Evolutionary conservation across 331 rosid species (phyloP), one percentile per base, ranked within the genome.

Genomic region (Telfairia occidentalis): DNA sequence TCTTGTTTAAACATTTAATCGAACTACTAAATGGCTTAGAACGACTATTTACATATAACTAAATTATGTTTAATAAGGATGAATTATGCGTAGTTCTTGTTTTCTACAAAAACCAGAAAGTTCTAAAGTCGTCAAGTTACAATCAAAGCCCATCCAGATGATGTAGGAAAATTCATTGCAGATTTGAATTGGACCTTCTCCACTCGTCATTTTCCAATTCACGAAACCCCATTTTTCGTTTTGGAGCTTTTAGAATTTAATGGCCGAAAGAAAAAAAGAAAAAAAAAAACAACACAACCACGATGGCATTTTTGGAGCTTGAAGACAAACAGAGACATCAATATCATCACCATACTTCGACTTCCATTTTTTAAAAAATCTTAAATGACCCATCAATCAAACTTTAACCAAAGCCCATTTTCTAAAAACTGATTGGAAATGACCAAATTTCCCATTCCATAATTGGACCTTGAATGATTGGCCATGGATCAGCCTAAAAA

Each of bases 331-430:
- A 43, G 19, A 43, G 21, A 13, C 23, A 69, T 69, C 35, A 43
- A 12, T 69, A 5, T 69, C 74, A 40, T 24, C 12, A 6, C 74
- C 74, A 69, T 69, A 43, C 37, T 69, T 13, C 2, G 37, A 32
- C 37, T n/a, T 15, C 29, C 73, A n/a, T n/a, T n/a, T 24, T 40
- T 19, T 5, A 13, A 24, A 40, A 66, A 66, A 7, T 24, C 24
- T 67, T 67, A 67, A 23, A 24, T 23, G 72, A 65, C 50, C 72
- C 50, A 65, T 65, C 50, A 63, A 65, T 65, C 50, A 63, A 34
- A 35, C 28, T 63, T 18, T 0, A 63, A 34, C 10, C 24, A 52
- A 69, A 69, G 74, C 74, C 74, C 74, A 24, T 43, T 18, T 12
- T 10, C 34, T 63, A 6, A 34, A 48, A 34, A 34, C n/a, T 18